Conservation (phyloP, 495 filamentous ascomycete genomes). For the Cladorrhinum samala region DNA sequence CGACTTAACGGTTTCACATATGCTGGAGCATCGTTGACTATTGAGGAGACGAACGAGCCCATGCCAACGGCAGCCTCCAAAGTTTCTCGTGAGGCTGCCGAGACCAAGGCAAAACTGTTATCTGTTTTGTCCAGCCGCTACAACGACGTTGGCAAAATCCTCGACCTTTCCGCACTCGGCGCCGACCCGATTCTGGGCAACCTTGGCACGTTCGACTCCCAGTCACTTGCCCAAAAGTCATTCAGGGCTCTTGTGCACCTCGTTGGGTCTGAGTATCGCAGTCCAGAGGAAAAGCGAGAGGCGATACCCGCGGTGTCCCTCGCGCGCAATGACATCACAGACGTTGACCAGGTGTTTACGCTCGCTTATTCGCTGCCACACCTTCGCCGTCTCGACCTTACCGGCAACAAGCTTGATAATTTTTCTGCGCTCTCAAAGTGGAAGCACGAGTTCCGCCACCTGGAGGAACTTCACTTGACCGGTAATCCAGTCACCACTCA, state of each 20-base stretch:
- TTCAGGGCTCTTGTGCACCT: slow-evolving; percentile 85
- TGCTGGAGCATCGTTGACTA: slow-evolving; percentile 54
- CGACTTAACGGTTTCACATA: slow-evolving; percentile 59
- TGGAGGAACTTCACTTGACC: slow-evolving; percentile 72
- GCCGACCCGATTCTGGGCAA: slow-evolving; percentile 58
- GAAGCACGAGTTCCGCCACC: slow-evolving; percentile 66
- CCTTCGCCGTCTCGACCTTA: slow-evolving; percentile 78
- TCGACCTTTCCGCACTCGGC: slow-evolving; percentile 71
- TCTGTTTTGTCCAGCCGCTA: slow-evolving; percentile 69
- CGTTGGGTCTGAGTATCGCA: slow-evolving; percentile 64
- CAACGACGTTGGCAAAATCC: slow-evolving; percentile 58
- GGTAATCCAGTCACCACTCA: slow-evolving; percentile 66
- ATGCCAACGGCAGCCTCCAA: slow-evolving; percentile 20
- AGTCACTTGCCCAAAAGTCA: slow-evolving; percentile 71
- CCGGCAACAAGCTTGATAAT: slow-evolving; percentile 65
- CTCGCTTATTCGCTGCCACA: slow-evolving; percentile 73
- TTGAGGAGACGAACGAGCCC: slow-evolving; percentile 35
- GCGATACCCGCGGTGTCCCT: slow-evolving; percentile 72
- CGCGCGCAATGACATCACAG: slow-evolving; percentile 65
- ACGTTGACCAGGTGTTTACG: slow-evolving; percentile 60
- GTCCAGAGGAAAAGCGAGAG: slow-evolving; percentile 56
- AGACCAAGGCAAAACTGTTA: slow-evolving; percentile 39
- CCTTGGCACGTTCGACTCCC: slow-evolving; percentile 69
- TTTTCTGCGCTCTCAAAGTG: slow-evolving; percentile 68
- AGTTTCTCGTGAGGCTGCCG: slow-evolving; percentile 36